These are phyloP conservation scores for Micractinium conductrix DNA, from an alignment of 139 green algal genomes.

Conservation along the genomic window DNA sequence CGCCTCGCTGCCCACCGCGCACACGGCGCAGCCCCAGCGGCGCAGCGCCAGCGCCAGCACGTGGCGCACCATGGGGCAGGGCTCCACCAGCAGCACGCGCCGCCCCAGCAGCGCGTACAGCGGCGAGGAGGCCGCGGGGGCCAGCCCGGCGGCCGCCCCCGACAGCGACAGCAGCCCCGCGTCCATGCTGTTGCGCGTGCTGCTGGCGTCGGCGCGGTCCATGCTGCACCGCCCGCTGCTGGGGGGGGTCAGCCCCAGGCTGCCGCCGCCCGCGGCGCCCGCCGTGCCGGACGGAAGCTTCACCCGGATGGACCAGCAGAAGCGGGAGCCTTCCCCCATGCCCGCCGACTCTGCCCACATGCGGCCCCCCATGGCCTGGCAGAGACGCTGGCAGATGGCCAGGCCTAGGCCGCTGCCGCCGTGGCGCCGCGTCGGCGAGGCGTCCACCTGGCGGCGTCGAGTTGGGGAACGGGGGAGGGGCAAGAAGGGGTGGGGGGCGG, in stretches of 20 bases:
- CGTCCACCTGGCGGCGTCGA: conserved; percentile 54
- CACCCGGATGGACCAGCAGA: conserved; percentile 62
- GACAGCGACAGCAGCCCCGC: neutral
- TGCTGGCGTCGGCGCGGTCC: conserved; percentile 16
- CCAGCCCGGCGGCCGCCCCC: neutral
- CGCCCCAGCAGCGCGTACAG: conserved; percentile 50
- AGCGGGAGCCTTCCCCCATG: conserved; percentile 57
- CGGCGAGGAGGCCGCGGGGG: neutral
- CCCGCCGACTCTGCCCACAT: conserved; percentile 79
- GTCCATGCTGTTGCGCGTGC: conserved; percentile 13
- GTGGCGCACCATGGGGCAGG: conserved; percentile 64
- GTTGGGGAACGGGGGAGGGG: neutral
- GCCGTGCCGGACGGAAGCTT: conserved; percentile 19
- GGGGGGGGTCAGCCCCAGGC: neutral
- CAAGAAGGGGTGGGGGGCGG: too few species aligned
- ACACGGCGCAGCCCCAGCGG: conserved; percentile 74
- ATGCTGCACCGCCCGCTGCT: conserved; percentile 28
- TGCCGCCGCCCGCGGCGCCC: neutral
- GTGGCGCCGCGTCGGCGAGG: conserved; percentile 72
- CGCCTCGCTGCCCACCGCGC: conserved; percentile 55
- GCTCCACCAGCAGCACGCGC: conserved; percentile 73
- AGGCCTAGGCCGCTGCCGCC: conserved; percentile 87
- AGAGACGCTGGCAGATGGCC: conserved; percentile 83
- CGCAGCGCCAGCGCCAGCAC: conserved; percentile 65
- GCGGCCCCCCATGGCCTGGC: conserved; percentile 77